Percentiles rank a stretch among this genome's conserved stretches.
Evolutionary conservation across 768 basidiomycete genomes (phyloP).

Genomic region (Leucogyrophana mollusca): DNA sequence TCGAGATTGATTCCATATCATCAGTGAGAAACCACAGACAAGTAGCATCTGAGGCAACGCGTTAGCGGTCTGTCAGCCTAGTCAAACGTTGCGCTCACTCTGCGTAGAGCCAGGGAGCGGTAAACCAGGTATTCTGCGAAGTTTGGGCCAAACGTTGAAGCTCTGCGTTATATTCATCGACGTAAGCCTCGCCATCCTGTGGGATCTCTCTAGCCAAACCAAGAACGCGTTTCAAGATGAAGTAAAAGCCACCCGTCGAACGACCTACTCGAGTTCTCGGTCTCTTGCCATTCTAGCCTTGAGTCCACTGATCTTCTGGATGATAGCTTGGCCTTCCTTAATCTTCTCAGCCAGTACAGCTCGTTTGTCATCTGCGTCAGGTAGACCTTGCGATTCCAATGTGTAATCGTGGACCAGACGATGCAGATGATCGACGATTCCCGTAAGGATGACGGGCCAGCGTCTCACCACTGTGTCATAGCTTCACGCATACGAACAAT

Average conservation of each 20-base stretch:
- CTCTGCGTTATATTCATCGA: slow-evolving; percentile 75
- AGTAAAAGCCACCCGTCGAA: neutral
- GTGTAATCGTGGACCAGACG: slow-evolving; percentile 64
- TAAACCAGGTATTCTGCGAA: slow-evolving; percentile 78
- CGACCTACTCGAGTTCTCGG: slow-evolving; percentile 58
- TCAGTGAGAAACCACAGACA: slow-evolving; percentile 44
- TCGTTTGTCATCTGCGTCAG: slow-evolving; percentile 11
- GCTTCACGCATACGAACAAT: slow-evolving; percentile 32
- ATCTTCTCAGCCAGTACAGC: slow-evolving; percentile 43
- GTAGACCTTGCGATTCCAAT: slow-evolving; percentile 31
- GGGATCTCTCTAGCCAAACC: slow-evolving; percentile 52
- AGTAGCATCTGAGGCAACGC: slow-evolving; percentile 55
- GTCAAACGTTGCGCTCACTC: slow-evolving; percentile 56
- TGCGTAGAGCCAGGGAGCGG: slow-evolving; percentile 92
- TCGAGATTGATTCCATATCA: slow-evolving; percentile 1
- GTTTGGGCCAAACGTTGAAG: slow-evolving; percentile 48
- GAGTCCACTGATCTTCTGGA: slow-evolving; percentile 68
- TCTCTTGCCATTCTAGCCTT: slow-evolving; percentile 91
- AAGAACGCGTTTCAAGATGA: neutral
- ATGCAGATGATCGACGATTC: slow-evolving; percentile 74
- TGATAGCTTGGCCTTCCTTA: slow-evolving; percentile 76
- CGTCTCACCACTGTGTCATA: slow-evolving; percentile 77
- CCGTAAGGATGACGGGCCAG: slow-evolving; percentile 85
- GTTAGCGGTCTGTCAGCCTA: slow-evolving; percentile 1
- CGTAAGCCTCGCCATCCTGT: slow-evolving; percentile 72